Evolutionary conservation across 164 flowering plant species (phyloP).

Genomic region (Echeveria elegans): DNA sequence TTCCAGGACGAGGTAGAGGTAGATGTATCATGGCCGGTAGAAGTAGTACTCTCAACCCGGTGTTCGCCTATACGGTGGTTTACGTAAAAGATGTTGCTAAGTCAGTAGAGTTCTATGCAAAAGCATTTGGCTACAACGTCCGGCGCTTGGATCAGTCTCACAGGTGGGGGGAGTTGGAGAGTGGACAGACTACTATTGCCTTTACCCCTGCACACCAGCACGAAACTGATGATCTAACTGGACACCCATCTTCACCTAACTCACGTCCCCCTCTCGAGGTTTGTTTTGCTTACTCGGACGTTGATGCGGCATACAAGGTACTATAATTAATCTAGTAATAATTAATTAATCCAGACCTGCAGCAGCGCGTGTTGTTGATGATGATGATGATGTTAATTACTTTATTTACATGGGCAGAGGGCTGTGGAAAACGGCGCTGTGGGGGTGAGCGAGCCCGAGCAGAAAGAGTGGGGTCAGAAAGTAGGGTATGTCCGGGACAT

Average conservation of each 20-base stretch:
- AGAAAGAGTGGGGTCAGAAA: slow-evolving; percentile 84
- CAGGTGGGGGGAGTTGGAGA: slow-evolving; percentile 86
- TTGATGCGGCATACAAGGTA: slow-evolving; percentile 80
- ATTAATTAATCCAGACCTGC: too few relatives aligned
- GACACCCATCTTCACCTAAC: slow-evolving; percentile 10
- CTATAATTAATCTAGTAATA: too few relatives aligned
- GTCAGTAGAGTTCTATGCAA: slow-evolving; percentile 60
- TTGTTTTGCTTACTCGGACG: slow-evolving; percentile 58
- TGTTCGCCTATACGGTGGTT: slow-evolving; percentile 64
- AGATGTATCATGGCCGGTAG: too few relatives aligned
- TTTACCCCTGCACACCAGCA: slow-evolving; percentile 71
- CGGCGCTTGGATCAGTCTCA: slow-evolving; percentile 68
- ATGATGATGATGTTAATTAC: neutral
- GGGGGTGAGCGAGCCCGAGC: slow-evolving; percentile 65
- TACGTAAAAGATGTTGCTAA: slow-evolving; percentile 80
- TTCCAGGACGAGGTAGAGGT: too few relatives aligned
- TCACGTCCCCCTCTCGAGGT: slow-evolving; percentile 51
- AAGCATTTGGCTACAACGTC: slow-evolving; percentile 66
- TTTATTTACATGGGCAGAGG: slow-evolving; percentile 32
- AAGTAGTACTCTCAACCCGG: slow-evolving; percentile 24
- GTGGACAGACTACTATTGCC: slow-evolving; percentile 76
- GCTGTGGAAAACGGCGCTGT: slow-evolving; percentile 79
- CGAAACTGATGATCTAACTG: slow-evolving; percentile 70
- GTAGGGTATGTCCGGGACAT: slow-evolving; percentile 81
- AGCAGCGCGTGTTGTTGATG: too few relatives aligned